Evolutionary conservation across 2,329 filamentous ascomycete species (phyloP).

Genomic region (Conoideocrella luteorostrata): DNA sequence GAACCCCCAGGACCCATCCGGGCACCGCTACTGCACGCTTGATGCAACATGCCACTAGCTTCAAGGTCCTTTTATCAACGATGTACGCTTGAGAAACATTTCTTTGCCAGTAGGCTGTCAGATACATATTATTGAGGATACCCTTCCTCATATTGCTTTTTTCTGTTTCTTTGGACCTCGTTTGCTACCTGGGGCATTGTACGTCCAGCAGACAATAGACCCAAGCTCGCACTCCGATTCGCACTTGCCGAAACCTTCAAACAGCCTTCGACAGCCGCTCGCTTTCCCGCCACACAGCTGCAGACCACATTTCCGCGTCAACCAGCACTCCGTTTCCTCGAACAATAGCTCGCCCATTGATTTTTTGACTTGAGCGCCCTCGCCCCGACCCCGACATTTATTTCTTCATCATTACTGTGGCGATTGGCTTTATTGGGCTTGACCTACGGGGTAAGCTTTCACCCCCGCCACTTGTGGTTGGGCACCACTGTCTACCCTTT

Average conservation of each 20-base stretch:
- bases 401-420: background rate
- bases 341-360: too few species aligned
- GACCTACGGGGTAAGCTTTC: too few species aligned
- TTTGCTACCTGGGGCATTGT: background rate
- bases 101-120: too few species aligned
- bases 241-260: background rate
- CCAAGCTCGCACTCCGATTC: background rate
- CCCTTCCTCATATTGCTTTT: background rate
- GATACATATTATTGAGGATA: too few species aligned
- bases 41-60: background rate
- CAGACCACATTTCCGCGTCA: background rate
- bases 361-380: background rate
- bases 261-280: background rate
- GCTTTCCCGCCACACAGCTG: conserved; percentile 4
- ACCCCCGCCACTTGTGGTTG: background rate
- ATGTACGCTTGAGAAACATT: too few species aligned
- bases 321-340: background rate
- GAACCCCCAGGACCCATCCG: background rate
- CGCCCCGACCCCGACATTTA: background rate
- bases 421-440: background rate
- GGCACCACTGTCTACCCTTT: background rate
- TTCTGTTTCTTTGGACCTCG: background rate
- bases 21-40: conserved; percentile 3
- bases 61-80: background rate
- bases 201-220: too few species aligned